Base-by-base conservation (phyloP, 1,284 basidiomycete species). In the Boletus sp. region DNA sequence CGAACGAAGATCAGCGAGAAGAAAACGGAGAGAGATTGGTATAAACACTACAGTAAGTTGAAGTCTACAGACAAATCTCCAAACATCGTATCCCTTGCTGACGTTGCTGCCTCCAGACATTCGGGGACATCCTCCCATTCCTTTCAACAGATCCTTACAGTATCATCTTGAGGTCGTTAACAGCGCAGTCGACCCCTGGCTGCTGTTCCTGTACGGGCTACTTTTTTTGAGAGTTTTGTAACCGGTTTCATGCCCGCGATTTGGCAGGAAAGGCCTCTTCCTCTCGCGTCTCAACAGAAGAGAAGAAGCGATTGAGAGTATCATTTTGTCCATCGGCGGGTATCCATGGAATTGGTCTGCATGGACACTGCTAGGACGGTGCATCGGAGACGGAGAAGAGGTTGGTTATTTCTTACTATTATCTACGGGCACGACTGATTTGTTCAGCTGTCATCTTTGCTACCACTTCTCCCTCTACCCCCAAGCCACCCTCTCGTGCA, bases 321-420 rank as follows among this genome's bases (percentile, higher is more conserved):
- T 88, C 9, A 77, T 98, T 20, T 74, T 85, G 36, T 96, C 94
- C 7, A 87, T 98, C 50, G 81, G 84, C 51, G 79, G 81, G 4
- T 94, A 91, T 68, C 89, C 93, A 9, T 99, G 94, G 88, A 98
- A 98, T 71, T 99, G 97, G 96, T 92, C 92, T 29, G 82, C 89
- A 5, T 99, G 97, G 96, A 78, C 83, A 22, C 81, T 94, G 55
- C 79, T 98, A 22, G 86, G 86, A 2, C 85, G 85, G 53, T 89
- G 93, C 66, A 82, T 97, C 31, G 86, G 89, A 37, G 94, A 95
- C 60, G 86, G 86, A n/a, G 93, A 95, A 75, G 93, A 96, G 85
- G 95, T 96, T 62, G 43, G 62, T 57, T 20, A 48, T 51, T 39
- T 46, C 16, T 41, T 12, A n/a, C 44, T 43, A 16, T 44, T 31